Evolutionary conservation across 1,139 yeast genomes (phyloP).

Genomic region (Geotrichum bryndzae): DNA sequence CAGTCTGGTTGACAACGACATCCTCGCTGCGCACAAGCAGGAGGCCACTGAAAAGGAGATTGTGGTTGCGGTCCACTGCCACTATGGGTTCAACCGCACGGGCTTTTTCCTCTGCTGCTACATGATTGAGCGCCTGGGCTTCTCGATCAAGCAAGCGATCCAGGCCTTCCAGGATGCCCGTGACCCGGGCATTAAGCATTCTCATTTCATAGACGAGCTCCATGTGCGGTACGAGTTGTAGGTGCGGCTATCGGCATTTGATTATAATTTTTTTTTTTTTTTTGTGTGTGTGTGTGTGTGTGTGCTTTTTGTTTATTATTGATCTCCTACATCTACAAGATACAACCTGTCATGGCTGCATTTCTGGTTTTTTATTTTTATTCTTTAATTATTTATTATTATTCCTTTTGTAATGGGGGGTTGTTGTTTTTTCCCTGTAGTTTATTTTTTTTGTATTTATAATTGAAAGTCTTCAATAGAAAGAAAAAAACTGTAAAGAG

Average conservation of each 20-base stretch:
- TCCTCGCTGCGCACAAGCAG: background rate
- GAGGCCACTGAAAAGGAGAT: conserved; percentile 26
- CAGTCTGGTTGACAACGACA: conserved; percentile 43
- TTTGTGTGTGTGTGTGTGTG: background rate
- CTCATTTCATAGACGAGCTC: conserved; percentile 69
- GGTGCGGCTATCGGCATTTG: background rate
- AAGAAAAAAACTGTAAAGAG: no score
- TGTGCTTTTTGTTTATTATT: background rate
- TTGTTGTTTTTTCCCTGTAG: background rate
- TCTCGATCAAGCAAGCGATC: conserved; percentile 60
- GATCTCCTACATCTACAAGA: background rate
- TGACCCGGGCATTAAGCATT: conserved; percentile 71
- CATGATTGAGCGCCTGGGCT: conserved; percentile 53
- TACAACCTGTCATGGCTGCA: background rate
- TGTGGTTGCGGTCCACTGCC: conserved; percentile 66
- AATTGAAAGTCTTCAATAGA: background rate
- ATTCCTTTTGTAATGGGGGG: background rate
- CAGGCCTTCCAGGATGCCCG: conserved; percentile 54
- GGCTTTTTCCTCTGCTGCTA: conserved; percentile 71
- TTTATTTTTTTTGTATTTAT: background rate
- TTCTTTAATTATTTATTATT: background rate
- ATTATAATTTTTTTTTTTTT: background rate
- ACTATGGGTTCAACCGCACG: conserved; percentile 75
- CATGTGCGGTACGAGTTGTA: conserved; percentile 50
- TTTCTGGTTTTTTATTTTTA: background rate